Evolutionary conservation across 2,329 filamentous ascomycete genomes (phyloP).

Genomic region (Annulohypoxylon truncatum): DNA sequence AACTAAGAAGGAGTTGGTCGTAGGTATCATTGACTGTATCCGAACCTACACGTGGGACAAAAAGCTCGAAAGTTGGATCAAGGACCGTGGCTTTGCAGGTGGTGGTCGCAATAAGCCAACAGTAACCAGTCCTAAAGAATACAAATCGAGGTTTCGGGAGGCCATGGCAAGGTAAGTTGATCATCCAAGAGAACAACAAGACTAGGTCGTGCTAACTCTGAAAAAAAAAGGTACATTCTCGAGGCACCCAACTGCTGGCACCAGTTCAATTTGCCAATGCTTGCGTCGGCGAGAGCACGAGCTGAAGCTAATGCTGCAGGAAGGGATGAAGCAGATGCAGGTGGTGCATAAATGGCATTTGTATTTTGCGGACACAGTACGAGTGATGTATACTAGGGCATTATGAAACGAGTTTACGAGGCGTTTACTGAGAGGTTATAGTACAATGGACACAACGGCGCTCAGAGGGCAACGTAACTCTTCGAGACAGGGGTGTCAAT

Average conservation of each 20-base stretch:
- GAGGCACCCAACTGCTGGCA: constrained; percentile 83
- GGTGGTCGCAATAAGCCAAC: constrained; percentile 86
- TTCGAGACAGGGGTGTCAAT: neutral
- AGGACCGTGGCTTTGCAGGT: constrained; percentile 87
- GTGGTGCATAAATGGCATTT: constrained; percentile 1
- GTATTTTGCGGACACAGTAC: constrained; percentile 8
- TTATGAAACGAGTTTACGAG: constrained; percentile 22
- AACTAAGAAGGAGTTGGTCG: constrained; percentile 86
- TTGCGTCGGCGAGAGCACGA: constrained; percentile 42
- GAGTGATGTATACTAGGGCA: constrained; percentile 11
- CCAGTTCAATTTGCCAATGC: constrained; percentile 63
- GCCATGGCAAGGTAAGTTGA: constrained; percentile 84
- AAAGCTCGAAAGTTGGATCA: constrained; percentile 99
- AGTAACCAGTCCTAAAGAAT: constrained; percentile 96
- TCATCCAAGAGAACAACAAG: neutral
- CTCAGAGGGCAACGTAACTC: constrained; percentile 27
- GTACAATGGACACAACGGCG: constrained; percentile 8
- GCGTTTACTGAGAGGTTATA: constrained; percentile 18
- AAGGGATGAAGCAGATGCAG: constrained; percentile 40
- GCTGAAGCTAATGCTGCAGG: constrained; percentile 36
- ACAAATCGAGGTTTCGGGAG: constrained; percentile 94
- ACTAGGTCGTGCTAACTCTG: constrained; percentile 21
- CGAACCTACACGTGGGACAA: constrained; percentile 99
- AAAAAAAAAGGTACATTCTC: constrained; percentile 69
- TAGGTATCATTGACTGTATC: constrained; percentile 98